A percentile compares a stretch with the other conserved stretches of the same genome.
Evolutionary conservation across 2,329 filamentous ascomycete genomes (phyloP).

Genomic region (Phialophora macrospora): DNA sequence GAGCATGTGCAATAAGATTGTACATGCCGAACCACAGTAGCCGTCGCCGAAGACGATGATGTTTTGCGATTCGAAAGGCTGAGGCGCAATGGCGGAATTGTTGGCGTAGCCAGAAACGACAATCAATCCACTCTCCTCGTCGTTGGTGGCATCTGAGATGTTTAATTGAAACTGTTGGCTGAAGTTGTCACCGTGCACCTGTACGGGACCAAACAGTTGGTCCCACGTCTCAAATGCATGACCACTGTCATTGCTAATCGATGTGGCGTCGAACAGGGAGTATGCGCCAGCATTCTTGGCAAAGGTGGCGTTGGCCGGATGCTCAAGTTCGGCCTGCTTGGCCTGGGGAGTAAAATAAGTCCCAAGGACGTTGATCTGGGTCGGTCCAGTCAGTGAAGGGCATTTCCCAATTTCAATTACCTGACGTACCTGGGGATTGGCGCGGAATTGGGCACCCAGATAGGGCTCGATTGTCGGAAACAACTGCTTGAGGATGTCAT

Average conservation of each 20-base stretch:
- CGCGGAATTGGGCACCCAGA: slow-evolving; percentile 42
- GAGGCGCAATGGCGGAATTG: slow-evolving; percentile 52
- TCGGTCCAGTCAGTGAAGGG: neutral
- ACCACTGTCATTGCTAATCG: slow-evolving; percentile 8
- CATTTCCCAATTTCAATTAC: neutral
- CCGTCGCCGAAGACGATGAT: slow-evolving; percentile 55
- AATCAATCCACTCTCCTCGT: slow-evolving; percentile 41
- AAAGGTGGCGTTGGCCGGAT: neutral
- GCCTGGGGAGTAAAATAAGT: neutral
- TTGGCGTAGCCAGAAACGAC: slow-evolving; percentile 55
- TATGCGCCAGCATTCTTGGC: neutral
- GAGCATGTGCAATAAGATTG: slow-evolving; percentile 61
- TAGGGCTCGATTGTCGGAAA: slow-evolving; percentile 50
- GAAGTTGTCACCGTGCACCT: slow-evolving; percentile 17
- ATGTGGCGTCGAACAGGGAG: slow-evolving; percentile 1
- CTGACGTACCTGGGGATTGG: slow-evolving; percentile 13
- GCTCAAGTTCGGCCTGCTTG: slow-evolving; percentile 3
- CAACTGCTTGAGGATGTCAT: slow-evolving; percentile 59
- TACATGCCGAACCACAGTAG: slow-evolving; percentile 63
- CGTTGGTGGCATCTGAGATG: slow-evolving; percentile 12
- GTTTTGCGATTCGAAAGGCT: slow-evolving; percentile 62
- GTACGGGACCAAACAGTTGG: slow-evolving; percentile 6
- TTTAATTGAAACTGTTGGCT: slow-evolving; percentile 2
- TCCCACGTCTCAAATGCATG: slow-evolving; percentile 7
- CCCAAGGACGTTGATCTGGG: slow-evolving; percentile 8